Percentiles rank a stretch among this genome's conserved stretches.
These are phyloP conservation scores for Cenchrus purpureus DNA, from an alignment of 176 grass and related monocot genomes.

Conservation along the genomic window DNA sequence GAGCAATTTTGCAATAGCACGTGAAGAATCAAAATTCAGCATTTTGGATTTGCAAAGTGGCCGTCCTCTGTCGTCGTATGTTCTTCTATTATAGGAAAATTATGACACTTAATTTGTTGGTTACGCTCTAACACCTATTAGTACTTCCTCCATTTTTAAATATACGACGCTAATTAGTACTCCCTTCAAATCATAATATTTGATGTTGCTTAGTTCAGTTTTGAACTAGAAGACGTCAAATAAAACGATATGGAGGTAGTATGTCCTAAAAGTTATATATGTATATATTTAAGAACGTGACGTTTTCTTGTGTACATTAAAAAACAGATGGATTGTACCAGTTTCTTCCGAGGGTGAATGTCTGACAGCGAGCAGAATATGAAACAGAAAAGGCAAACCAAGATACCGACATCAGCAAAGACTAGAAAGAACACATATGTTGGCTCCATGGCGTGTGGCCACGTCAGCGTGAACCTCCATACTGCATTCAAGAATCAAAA, in stretches of 20 bases:
- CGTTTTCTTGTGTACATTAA: not conserved
- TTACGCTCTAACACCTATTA: too few species aligned
- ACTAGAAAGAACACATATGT: not conserved
- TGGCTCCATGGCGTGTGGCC: not conserved
- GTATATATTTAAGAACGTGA: too few species aligned
- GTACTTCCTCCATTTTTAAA: too few species aligned
- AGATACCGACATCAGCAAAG: not conserved
- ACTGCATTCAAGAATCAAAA: slow-evolving; percentile 30
- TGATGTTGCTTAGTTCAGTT: too few species aligned
- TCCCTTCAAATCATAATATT: too few species aligned
- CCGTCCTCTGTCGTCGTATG: not conserved
- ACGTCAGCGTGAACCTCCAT: slow-evolving; percentile 15
- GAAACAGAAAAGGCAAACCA: slow-evolving; percentile 1
- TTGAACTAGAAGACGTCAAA: too few species aligned
- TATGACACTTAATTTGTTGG: too few species aligned
- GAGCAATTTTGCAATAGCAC: not conserved
- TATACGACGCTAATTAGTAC: too few species aligned
- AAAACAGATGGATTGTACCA: not conserved
- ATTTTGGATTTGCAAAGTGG: too few species aligned
- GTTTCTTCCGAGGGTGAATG: slow-evolving; percentile 18
- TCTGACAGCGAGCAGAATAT: not conserved
- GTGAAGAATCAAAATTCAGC: too few species aligned
- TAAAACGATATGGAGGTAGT: too few species aligned
- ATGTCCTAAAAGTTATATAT: too few species aligned
- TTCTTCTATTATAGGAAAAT: not conserved